Percentiles rank a stretch among this genome's conserved stretches.
Conservation (phyloP, 148 eudicot species). For the Oxyria digyna region DNA sequence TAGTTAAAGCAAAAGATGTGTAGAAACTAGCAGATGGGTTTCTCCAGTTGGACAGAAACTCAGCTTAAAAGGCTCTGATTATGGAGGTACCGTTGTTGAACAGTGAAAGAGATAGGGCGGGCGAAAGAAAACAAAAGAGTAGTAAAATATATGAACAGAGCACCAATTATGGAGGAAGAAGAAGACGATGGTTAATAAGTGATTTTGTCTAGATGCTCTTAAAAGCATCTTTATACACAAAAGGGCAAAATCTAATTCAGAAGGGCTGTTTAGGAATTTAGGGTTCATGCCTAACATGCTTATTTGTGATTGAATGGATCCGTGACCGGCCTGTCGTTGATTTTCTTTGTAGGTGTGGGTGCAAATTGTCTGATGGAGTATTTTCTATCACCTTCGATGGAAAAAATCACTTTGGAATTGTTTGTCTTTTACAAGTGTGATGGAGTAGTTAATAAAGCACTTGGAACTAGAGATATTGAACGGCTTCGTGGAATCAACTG, state of each 20-base stretch:
- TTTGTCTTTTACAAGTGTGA: no score
- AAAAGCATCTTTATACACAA: conserved; percentile 10
- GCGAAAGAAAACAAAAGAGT: neutral
- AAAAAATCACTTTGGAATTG: no score
- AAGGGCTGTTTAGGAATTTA: neutral
- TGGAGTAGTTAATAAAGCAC: no score
- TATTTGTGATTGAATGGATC: neutral
- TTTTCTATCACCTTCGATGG: no score
- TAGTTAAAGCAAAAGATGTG: neutral
- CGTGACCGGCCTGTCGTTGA: no score
- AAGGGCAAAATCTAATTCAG: neutral
- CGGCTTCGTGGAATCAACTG: no score
- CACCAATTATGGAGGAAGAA: neutral
- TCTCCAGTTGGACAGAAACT: neutral
- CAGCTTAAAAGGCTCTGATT: neutral
- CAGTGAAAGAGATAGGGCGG: neutral
- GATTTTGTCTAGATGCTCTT: conserved; percentile 31
- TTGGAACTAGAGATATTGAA: no score
- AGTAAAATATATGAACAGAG: neutral
- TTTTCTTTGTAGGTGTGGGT: no score
- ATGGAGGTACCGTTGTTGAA: neutral
- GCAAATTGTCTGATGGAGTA: no score
- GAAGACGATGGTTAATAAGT: conserved; percentile 12
- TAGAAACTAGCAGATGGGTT: neutral
- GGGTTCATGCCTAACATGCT: neutral